phyloP scores from a whole-genome alignment of 805 yeast species.

The Starmerella scarabaei region DNA sequence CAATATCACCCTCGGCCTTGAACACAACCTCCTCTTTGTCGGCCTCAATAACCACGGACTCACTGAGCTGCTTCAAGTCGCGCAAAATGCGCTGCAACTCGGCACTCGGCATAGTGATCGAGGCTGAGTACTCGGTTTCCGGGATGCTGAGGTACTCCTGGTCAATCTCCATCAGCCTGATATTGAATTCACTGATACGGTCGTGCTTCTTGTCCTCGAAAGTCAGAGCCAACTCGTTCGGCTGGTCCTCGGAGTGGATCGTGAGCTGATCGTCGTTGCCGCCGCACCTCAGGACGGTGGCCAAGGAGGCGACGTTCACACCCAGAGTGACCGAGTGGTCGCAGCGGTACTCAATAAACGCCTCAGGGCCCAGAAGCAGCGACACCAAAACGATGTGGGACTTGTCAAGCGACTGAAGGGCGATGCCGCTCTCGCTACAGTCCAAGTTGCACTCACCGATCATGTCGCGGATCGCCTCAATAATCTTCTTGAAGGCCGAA shows the following conservation, averaged over 20 bases:
- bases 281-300: constrained; percentile 84
- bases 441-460: constrained; percentile 92
- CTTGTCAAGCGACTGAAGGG: constrained; percentile 95
- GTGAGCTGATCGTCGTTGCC: constrained; percentile 79
- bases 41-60: constrained; percentile 71
- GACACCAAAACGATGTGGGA: constrained; percentile 90
- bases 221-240: constrained; percentile 63
- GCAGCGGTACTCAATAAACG: constrained; percentile 86
- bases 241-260: constrained; percentile 75
- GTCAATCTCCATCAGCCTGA: constrained; percentile 92
- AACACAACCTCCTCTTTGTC: constrained; percentile 89
- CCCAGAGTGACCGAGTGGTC: constrained; percentile 89
- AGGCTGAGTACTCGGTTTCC: constrained; percentile 81
- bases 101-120: constrained; percentile 70
- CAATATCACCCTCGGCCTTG: constrained; percentile 81
- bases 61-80: constrained; percentile 76
- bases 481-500: constrained; percentile 75
- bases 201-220: constrained; percentile 89
- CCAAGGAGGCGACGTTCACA: constrained; percentile 72
- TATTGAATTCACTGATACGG: constrained; percentile 78
- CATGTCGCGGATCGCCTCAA: constrained; percentile 88
- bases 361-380: constrained; percentile 71
- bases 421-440: constrained; percentile 88
- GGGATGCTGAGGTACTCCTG: constrained; percentile 88
- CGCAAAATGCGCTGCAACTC: constrained; percentile 85